Evolutionary conservation across 345 rosid genomes (phyloP).

Genomic region (Eucalyptus marginata): DNA sequence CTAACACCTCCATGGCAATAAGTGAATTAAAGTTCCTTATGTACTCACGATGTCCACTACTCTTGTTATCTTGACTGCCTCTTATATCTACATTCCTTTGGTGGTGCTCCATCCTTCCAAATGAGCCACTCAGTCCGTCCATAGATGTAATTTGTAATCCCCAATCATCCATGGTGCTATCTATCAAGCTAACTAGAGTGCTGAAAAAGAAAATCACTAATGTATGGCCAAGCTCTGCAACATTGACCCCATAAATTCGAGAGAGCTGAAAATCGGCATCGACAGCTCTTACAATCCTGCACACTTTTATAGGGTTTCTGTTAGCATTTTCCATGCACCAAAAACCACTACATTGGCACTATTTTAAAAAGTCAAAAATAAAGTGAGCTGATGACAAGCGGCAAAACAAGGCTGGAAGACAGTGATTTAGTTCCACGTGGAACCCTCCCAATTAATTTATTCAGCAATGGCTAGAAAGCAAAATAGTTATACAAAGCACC

Average conservation of each 20-base stretch:
- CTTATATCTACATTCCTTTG: constrained; percentile 19
- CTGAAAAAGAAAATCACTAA: constrained; percentile 31
- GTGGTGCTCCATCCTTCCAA: constrained; percentile 7
- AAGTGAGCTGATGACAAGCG: too few relatives aligned
- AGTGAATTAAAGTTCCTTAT: constrained; percentile 22
- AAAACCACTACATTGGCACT: too few relatives aligned
- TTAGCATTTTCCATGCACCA: too few relatives aligned
- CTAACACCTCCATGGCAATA: constrained; percentile 30
- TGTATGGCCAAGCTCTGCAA: constrained; percentile 28
- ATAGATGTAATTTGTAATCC: constrained; percentile 15
- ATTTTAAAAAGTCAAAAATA: too few relatives aligned
- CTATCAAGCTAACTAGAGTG: constrained; percentile 17
- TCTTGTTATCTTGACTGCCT: neutral
- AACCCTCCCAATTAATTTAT: too few relatives aligned
- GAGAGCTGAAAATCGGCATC: constrained; percentile 35
- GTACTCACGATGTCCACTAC: constrained; percentile 12
- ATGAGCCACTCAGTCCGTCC: neutral
- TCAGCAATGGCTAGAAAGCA: too few relatives aligned
- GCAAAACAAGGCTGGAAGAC: too few relatives aligned
- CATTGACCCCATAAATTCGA: constrained; percentile 12
- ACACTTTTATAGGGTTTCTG: neutral
- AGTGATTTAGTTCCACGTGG: too few relatives aligned
- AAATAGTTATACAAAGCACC: too few relatives aligned
- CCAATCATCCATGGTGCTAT: constrained; percentile 24
- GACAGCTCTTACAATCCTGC: constrained; percentile 40